phyloP scores from a whole-genome alignment of 129 eudicot genomes.

The Flaveria trinervia region DNA sequence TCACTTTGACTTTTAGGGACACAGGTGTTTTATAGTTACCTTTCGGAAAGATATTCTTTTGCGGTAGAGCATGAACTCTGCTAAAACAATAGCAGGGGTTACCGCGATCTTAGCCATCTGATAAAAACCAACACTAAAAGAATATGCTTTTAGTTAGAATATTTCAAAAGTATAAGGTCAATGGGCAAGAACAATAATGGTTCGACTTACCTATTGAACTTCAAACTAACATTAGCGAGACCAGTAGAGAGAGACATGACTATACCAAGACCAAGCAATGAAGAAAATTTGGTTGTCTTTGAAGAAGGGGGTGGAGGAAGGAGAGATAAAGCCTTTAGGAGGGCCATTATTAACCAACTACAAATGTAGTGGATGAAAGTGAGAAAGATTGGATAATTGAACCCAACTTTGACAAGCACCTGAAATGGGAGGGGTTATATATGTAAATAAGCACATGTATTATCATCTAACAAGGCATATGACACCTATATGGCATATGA shows the following conservation, averaged over 20 bases:
- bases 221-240: slow-evolving; percentile 94
- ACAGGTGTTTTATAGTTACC: slow-evolving; percentile 44
- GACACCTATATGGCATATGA: not conserved
- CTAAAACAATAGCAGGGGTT: slow-evolving; percentile 92
- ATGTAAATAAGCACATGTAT: slow-evolving; percentile 1
- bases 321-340: slow-evolving; percentile 70
- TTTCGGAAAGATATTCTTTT: slow-evolving; percentile 71
- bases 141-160: slow-evolving; percentile 17
- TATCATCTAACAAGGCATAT: not conserved
- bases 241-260: slow-evolving; percentile 98
- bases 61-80: slow-evolving; percentile 80
- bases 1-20: not conserved
- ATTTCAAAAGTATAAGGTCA: not conserved
- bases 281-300: slow-evolving; percentile 70
- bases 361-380: slow-evolving; percentile 86
- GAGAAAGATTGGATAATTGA: slow-evolving; percentile 92
- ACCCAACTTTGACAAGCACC: slow-evolving; percentile 93
- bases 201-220: slow-evolving; percentile 75
- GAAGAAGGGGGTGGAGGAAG: slow-evolving; percentile 82
- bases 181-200: not conserved
- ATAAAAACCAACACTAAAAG: slow-evolving; percentile 93
- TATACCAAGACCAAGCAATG: slow-evolving; percentile 74
- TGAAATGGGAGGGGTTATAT: slow-evolving; percentile 35
- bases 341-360: slow-evolving; percentile 95
- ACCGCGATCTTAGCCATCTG: slow-evolving; percentile 99